Evolutionary conservation across 225 moss, liverwort and hornwort species (phyloP), one percentile per base, ranked within the genome.

Genomic region (Takakia lepidozioides): DNA sequence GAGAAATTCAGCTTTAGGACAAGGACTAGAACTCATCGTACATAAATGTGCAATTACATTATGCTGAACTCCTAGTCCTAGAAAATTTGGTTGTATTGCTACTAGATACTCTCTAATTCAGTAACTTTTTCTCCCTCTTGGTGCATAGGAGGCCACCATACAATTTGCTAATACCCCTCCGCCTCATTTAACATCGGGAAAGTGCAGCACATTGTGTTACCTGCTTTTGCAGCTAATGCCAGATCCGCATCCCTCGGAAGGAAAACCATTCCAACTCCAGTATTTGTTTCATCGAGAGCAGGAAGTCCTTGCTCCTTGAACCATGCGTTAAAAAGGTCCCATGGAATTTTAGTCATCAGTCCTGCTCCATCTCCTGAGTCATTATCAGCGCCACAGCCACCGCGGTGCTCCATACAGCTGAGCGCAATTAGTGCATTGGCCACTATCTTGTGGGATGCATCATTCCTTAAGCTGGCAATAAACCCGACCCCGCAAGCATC

Each of bases 401-500:
- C 93, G 50, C 93, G 75, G 59, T 95, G 93, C 68, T 95, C 93
- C 93, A 95, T 95, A 43, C 93, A 95, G 23, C 70, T 49, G 5
- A 95, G 77, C 3, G 86, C 57, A 3, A 73, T 81, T 15, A 95
- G 84, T 0, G 93, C 93, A 70, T 89, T 86, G 58, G 73, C 73
- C 17, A 95, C 64, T 24, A 95, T 86, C 68, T 76, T 71, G 35
- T 78, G 79, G 0, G 86, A 76, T 0, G 43, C 50, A 34, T 80
- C 67, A 19, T 81, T 78, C 43, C 62, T 80, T 20, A 95, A 67
- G 68, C 77, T 89, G 27, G 93, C 93, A 35, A 95, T 89, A 42
- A 90, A 95, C 8, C 93, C 93, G 55, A 95, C 93, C 52, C 93
- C 89, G 27, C 93, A 95, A 6, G 89, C 88, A 70, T 82, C 93